Base-by-base conservation (phyloP, 1,139 yeast genomes). In the Yamadazyma membranifaciens region DNA sequence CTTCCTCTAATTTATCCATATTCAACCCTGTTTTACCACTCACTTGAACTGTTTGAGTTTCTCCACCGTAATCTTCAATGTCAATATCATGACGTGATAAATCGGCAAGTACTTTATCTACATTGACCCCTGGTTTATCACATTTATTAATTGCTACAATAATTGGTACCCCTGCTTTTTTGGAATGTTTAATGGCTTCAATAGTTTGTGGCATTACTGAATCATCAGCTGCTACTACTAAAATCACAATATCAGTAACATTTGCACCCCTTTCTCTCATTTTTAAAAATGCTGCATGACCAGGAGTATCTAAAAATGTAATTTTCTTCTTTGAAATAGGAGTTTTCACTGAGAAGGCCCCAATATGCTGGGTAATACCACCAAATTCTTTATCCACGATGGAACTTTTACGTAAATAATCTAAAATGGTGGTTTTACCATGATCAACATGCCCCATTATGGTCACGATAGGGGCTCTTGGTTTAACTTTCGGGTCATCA, bases 371-470 rank as follows among this genome's bases (percentile, higher is more conserved):
- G 0, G 99, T 92, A 39, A 92, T 92, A 16, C 99, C 98, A 37
- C 99, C 99, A 60, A 83, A 87, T 56, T 92, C 99, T 33, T 81
- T 78, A 25, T 80, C 80, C 0, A 85, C 98, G 7, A 92, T 80
- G 0, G 89, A 79, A 0, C 96, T 83, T 51, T 87, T 88, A 37
- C 98, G 73, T 51, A 94, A 67, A 52, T 81, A 78, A 58, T 94
- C 98, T 44, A 92, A 72, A 48, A 92, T 84, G 0, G 98, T 91
- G 1, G 99, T 92, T 58, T 92, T 92, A 1, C 99, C 99, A 58
- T 92, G 99, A 61, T 92, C 99, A 32, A 92, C 98, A 62, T 92
- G 99, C 4, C 99, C 99, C 98, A 92, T 92, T 39, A 92, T 87
- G 0, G 98, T 91, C 1, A 92, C 97, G 20, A 92, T 85, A 0